Evolutionary conservation across 164 flowering plant genomes (phyloP).

Genomic region (Warburgia ugandensis): DNA sequence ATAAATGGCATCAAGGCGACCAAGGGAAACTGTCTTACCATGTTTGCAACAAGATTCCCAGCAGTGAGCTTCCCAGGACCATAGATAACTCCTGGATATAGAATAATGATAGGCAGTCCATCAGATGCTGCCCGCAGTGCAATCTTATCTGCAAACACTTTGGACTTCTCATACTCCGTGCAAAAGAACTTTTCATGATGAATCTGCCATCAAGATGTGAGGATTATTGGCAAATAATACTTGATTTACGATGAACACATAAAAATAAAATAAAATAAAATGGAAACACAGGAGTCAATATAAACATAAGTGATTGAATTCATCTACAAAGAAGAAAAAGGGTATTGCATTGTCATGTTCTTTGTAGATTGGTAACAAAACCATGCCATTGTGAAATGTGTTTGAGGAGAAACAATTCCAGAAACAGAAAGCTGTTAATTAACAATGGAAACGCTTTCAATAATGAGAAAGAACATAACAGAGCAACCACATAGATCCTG

Average conservation of each 20-base stretch:
- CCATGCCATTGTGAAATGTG: too few relatives aligned
- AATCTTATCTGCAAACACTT: constrained; percentile 74
- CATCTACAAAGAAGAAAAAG: neutral
- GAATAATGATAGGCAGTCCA: constrained; percentile 62
- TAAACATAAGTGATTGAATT: too few relatives aligned
- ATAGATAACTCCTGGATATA: constrained; percentile 89
- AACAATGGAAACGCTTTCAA: too few relatives aligned
- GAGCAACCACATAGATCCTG: too few relatives aligned
- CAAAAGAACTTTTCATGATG: constrained; percentile 75
- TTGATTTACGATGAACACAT: neutral
- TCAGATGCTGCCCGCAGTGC: constrained; percentile 69
- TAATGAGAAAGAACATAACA: too few relatives aligned
- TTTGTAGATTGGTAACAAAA: too few relatives aligned
- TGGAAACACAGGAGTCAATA: too few relatives aligned
- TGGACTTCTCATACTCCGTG: constrained; percentile 89
- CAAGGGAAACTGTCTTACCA: constrained; percentile 36
- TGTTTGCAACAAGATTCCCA: constrained; percentile 63
- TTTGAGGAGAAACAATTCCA: too few relatives aligned
- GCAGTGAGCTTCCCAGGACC: constrained; percentile 82
- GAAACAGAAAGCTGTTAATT: too few relatives aligned
- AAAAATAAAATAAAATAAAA: too few relatives aligned
- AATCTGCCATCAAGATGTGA: constrained; percentile 27
- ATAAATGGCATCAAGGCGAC: neutral
- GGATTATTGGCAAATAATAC: neutral
- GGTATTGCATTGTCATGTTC: too few relatives aligned